Percentiles rank a stretch among this genome's conserved stretches.
phyloP scores from a whole-genome alignment of 129 eudicot species.

The Dittrichia graveolens region DNA sequence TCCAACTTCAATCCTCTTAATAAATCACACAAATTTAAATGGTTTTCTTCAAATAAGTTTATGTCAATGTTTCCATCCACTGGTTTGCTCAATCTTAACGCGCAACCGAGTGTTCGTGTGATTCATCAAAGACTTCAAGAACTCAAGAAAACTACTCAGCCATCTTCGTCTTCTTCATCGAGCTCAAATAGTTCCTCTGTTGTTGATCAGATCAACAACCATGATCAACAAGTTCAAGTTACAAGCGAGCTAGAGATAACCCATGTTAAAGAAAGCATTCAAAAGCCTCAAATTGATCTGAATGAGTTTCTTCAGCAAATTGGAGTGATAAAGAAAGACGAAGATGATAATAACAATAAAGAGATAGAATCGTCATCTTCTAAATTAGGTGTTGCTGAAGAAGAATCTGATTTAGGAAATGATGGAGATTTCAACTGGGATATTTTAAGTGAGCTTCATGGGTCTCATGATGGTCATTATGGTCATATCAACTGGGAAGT shows the following conservation, averaged over 20 bases:
- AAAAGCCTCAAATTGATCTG: conserved; percentile 95
- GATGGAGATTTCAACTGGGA: conserved; percentile 70
- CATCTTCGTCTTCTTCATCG: conserved; percentile 53
- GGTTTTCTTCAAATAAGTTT: conserved; percentile 77
- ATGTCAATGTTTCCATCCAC: conserved; percentile 60
- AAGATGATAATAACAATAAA: conserved; percentile 25
- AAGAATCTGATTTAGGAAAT: conserved; percentile 36
- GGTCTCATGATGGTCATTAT: conserved; percentile 36
- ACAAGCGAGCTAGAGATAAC: conserved; percentile 25
- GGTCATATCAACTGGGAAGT: conserved; percentile 29
- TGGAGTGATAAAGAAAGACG: conserved; percentile 67
- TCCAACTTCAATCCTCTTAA: conserved; percentile 77
- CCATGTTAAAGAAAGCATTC: conserved; percentile 35
- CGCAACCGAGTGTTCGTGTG: conserved; percentile 88
- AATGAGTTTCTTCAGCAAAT: conserved; percentile 91
- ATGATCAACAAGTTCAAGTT: conserved; percentile 28
- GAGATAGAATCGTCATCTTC: conserved; percentile 48
- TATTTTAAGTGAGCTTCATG: conserved; percentile 60
- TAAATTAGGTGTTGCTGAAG: conserved; percentile 39
- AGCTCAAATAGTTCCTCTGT: conserved; percentile 44
- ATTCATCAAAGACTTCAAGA: conserved; percentile 91
- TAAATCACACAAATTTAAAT: conserved; percentile 81
- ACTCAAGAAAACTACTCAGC: conserved; percentile 55
- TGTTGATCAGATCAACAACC: conserved; percentile 23
- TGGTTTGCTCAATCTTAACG: conserved; percentile 73